Conservation (phyloP, 208 protist species). For the Zelonia costaricensis region DNA sequence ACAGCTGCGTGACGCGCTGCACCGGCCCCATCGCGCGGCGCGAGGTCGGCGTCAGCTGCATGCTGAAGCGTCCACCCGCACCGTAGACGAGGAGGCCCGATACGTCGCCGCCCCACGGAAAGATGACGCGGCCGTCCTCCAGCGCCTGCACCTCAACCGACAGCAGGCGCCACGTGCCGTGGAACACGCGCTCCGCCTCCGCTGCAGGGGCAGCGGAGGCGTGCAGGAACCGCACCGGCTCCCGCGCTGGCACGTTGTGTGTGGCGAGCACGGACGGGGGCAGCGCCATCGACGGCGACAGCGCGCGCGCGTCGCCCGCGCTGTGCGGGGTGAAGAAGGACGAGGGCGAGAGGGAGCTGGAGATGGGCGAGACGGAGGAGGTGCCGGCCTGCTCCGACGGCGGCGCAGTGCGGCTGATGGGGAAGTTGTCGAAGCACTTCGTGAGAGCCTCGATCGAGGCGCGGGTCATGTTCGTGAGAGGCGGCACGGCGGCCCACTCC, state of each 20-base stretch:
- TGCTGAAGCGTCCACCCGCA: slow-evolving; percentile 41
- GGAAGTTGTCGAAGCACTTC: slow-evolving; percentile 74
- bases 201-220: too few relatives aligned
- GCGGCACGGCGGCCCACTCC: slow-evolving; percentile 74
- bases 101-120: slow-evolving; percentile 83
- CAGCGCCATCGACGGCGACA: slow-evolving; percentile 17
- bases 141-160: slow-evolving; percentile 59
- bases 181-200: slow-evolving; percentile 22
- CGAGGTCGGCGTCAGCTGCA: slow-evolving; percentile 56
- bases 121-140: slow-evolving; percentile 67
- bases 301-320: neutral
- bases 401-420: slow-evolving; percentile 12
- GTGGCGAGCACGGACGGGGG: slow-evolving; percentile 17
- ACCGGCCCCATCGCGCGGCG: slow-evolving; percentile 28
- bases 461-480: slow-evolving; percentile 40
- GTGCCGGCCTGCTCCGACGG: neutral
- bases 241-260: slow-evolving; percentile 3
- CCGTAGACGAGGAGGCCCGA: slow-evolving; percentile 66
- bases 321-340: neutral
- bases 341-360: slow-evolving; percentile 2
- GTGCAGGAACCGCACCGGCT: slow-evolving; percentile 24
- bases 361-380: neutral
- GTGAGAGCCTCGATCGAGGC: slow-evolving; percentile 58
- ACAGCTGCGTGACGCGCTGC: slow-evolving; percentile 25
- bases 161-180: slow-evolving; percentile 66